Conservation (phyloP, 2,329 filamentous ascomycete species). For the Lasiodiplodia citricola region DNA sequence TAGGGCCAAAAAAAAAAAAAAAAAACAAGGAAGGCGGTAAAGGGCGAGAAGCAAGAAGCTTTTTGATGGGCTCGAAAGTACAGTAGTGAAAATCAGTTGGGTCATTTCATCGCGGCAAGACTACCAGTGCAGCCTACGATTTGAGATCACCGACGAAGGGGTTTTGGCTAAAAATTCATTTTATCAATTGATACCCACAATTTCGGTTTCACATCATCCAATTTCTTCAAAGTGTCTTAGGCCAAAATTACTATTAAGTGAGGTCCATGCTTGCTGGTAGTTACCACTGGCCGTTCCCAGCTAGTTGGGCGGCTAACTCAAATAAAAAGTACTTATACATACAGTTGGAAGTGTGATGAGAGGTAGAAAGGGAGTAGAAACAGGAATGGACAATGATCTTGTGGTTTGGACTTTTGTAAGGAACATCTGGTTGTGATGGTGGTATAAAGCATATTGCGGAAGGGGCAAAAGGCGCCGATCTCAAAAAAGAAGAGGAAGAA, state of each 20-base stretch:
- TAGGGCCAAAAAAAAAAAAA: constrained; percentile 26
- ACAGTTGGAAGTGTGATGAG: not conserved
- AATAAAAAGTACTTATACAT: not conserved
- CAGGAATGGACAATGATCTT: not conserved
- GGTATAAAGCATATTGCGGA: not conserved
- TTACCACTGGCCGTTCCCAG: not conserved
- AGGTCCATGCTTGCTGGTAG: not conserved
- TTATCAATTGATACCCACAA: constrained; percentile 15
- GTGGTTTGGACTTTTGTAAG: not conserved
- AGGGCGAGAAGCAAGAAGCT: not conserved
- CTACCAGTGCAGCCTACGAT: not conserved
- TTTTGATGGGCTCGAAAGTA: not conserved
- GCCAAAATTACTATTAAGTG: not conserved
- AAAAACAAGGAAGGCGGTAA: not conserved
- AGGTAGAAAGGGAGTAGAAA: not conserved
- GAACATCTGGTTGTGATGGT: not conserved
- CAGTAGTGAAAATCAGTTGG: not conserved
- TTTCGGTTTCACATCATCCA: not conserved
- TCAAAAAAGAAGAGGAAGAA: not conserved
- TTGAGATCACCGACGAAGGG: not conserved
- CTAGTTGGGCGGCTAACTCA: not conserved
- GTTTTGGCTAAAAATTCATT: not conserved
- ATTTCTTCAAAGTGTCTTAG: not conserved
- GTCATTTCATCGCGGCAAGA: not conserved
- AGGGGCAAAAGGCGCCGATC: not conserved